Conservation (phyloP, 768 basidiomycete species). For the Rhizopogon vulgaris region DNA sequence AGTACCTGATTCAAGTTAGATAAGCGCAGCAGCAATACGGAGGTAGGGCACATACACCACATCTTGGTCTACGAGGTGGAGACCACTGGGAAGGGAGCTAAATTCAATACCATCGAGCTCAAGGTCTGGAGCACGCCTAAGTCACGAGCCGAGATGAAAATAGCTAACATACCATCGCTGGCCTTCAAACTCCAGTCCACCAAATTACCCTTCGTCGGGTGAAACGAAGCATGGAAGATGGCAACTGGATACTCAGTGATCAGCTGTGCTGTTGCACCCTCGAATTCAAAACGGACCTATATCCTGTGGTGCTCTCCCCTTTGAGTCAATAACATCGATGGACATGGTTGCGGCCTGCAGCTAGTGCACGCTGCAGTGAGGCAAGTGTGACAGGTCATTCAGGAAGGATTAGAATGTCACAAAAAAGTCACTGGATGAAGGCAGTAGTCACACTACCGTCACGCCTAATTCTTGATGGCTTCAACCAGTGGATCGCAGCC, state of each 20-base stretch:
- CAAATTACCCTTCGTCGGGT: slow-evolving; percentile 74
- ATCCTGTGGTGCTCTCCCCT: slow-evolving; percentile 42
- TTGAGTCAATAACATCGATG: slow-evolving; percentile 26
- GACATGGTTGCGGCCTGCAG: slow-evolving; percentile 13
- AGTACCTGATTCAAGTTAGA: slow-evolving; percentile 43
- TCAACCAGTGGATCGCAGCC: slow-evolving; percentile 29
- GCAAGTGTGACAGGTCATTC: slow-evolving; percentile 4
- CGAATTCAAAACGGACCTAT: slow-evolving; percentile 28
- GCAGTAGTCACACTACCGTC: slow-evolving; percentile 11
- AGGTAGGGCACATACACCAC: slow-evolving; percentile 51
- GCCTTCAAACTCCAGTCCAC: slow-evolving; percentile 76
- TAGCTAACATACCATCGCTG: slow-evolving; percentile 46
- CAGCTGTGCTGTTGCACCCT: neutral
- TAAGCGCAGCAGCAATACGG: neutral
- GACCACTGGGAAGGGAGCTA: slow-evolving; percentile 73
- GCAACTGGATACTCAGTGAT: slow-evolving; percentile 43
- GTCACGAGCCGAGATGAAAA: neutral
- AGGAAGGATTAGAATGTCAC: slow-evolving; percentile 10
- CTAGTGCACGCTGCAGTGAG: slow-evolving; percentile 8
- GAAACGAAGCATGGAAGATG: slow-evolving; percentile 81
- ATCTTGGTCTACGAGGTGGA: slow-evolving; percentile 75
- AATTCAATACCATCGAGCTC: slow-evolving; percentile 72
- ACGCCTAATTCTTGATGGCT: slow-evolving; percentile 24
- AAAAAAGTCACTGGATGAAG: slow-evolving; percentile 13
- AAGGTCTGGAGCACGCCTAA: slow-evolving; percentile 38